Percentiles rank a stretch among this genome's conserved stretches.
phyloP scores from a whole-genome alignment of 164 flowering plant genomes.

The Protea cynaroides region DNA sequence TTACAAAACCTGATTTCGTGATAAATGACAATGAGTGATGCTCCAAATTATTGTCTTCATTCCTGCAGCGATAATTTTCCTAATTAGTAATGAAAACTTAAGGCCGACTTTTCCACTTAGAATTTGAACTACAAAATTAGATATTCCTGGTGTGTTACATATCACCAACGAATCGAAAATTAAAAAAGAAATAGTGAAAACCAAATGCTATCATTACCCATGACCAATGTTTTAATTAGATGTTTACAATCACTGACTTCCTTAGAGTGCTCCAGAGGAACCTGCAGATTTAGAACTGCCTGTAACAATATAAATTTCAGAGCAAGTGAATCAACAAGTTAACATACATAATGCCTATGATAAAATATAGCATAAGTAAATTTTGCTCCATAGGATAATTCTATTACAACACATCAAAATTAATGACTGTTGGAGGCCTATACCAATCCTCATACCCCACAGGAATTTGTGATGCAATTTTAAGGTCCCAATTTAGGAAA shows the following conservation, averaged over 20 bases:
- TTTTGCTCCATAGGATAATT: no score
- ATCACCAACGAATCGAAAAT: not conserved
- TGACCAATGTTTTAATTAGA: constrained; percentile 90
- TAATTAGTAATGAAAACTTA: not conserved
- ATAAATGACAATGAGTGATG: constrained; percentile 85
- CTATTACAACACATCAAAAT: no score
- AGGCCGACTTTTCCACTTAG: not conserved
- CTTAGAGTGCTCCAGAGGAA: constrained; percentile 82
- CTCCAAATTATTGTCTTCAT: constrained; percentile 99
- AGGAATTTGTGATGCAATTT: no score
- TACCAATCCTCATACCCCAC: no score
- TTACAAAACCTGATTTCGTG: constrained; percentile 68
- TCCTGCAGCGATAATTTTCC: constrained; percentile 38
- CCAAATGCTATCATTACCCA: constrained; percentile 53
- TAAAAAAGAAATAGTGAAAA: not conserved
- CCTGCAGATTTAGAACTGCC: constrained; percentile 93
- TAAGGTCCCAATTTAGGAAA: no score
- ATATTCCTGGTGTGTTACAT: not conserved
- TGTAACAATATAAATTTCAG: constrained; percentile 36
- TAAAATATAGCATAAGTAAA: not conserved
- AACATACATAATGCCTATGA: not conserved
- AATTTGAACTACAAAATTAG: no score
- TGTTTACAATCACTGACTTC: constrained; percentile 95
- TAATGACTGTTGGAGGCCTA: no score
- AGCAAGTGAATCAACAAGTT: not conserved